Evolutionary conservation across 1,284 basidiomycete species (phyloP).

Genomic region (Microbotryum silenes-acaulis): DNA sequence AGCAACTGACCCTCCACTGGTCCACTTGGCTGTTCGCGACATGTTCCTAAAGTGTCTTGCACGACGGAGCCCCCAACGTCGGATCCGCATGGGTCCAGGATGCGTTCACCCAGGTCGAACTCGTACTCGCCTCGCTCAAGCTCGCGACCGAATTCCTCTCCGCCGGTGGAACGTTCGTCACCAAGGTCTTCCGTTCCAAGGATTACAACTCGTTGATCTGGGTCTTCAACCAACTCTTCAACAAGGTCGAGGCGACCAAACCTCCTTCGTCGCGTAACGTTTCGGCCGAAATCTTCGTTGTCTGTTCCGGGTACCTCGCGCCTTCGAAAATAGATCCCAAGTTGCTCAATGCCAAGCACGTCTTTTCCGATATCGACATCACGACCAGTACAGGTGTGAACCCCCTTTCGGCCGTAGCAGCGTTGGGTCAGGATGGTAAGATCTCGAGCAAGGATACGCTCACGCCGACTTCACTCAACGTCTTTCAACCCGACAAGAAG

Average conservation of each 20-base stretch:
- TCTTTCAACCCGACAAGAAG: slow-evolving; percentile 97
- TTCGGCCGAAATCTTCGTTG: slow-evolving; percentile 99
- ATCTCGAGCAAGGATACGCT: slow-evolving; percentile 37
- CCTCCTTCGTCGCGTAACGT: slow-evolving; percentile 98
- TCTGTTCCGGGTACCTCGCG: slow-evolving; percentile 90
- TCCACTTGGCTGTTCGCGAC: background rate
- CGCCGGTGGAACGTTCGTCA: slow-evolving; percentile 93
- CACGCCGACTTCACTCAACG: slow-evolving; percentile 59
- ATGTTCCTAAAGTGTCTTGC: slow-evolving; percentile 57
- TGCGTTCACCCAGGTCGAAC: slow-evolving; percentile 93
- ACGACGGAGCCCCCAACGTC: slow-evolving; percentile 99
- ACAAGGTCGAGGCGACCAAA: slow-evolving; percentile 95
- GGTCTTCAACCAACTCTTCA: slow-evolving; percentile 97
- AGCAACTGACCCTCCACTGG: background rate
- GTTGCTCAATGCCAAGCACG: slow-evolving; percentile 94
- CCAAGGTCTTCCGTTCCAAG: slow-evolving; percentile 96
- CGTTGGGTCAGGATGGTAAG: slow-evolving; percentile 10
- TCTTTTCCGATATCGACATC: slow-evolving; percentile 80
- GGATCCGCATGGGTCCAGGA: slow-evolving; percentile 99
- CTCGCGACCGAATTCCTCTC: slow-evolving; percentile 91
- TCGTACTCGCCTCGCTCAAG: slow-evolving; percentile 91
- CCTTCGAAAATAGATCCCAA: slow-evolving; percentile 96
- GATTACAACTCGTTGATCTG: slow-evolving; percentile 99
- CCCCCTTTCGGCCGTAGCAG: slow-evolving; percentile 12
- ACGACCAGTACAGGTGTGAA: slow-evolving; percentile 28